phyloP scores from a whole-genome alignment of 2,329 filamentous ascomycete species.

The Beauveria medogensis region DNA sequence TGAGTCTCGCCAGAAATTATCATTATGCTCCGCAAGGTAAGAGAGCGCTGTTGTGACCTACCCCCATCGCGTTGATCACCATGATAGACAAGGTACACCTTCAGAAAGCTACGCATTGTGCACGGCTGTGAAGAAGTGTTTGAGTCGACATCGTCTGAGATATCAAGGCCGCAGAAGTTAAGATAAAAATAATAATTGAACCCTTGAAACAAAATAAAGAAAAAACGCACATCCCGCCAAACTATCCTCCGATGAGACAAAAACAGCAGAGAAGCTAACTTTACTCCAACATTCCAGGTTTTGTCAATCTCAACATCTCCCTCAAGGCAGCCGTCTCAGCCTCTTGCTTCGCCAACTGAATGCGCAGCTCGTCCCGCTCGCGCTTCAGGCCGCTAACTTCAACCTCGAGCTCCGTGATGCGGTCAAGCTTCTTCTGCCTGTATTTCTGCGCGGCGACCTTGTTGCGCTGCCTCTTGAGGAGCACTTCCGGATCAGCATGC shows the following conservation, averaged over 20 bases:
- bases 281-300: not conserved
- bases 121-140: constrained; percentile 2
- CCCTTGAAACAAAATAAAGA: not conserved
- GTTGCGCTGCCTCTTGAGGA: constrained; percentile 50
- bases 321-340: constrained; percentile 50
- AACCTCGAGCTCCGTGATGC: constrained; percentile 46
- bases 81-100: not conserved
- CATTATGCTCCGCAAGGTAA: not conserved
- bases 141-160: constrained; percentile 4
- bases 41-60: not conserved
- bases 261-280: constrained; percentile 4
- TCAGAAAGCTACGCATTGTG: not conserved
- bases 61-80: not conserved
- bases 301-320: constrained; percentile 19
- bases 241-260: not conserved
- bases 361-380: constrained; percentile 49
- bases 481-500: constrained; percentile 13
- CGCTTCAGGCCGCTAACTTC: constrained; percentile 42
- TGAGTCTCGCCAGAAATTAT: not conserved
- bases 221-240: constrained; percentile 1
- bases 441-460: constrained; percentile 55
- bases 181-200: not conserved
- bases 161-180: not conserved
- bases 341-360: constrained; percentile 49
- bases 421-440: constrained; percentile 55